Percentiles rank a stretch among this genome's conserved stretches.
Conservation (phyloP, 208 protist genomes). For the Acanthamoeba polyphaga region DNA sequence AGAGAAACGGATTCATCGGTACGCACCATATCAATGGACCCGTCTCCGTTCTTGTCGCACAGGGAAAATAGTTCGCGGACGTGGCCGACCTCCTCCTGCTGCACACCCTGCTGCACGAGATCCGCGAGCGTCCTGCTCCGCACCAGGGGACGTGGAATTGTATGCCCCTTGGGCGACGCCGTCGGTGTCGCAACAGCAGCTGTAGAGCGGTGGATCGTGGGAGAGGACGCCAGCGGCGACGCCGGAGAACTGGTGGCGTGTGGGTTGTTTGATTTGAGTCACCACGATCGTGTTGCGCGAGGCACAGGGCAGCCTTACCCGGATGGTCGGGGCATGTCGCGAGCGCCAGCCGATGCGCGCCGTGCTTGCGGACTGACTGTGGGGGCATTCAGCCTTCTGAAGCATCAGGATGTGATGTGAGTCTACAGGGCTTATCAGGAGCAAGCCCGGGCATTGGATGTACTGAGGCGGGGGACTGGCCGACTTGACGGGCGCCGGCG, state of each 20-base stretch:
- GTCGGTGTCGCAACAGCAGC: not conserved
- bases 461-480: not conserved
- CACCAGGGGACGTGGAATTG: not conserved
- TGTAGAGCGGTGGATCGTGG: not conserved
- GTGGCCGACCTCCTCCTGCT: conserved; percentile 9
- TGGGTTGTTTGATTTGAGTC: too few species aligned
- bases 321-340: not conserved
- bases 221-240: not conserved
- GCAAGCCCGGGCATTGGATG: not conserved
- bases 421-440: too few species aligned
- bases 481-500: not conserved
- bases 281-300: too few species aligned
- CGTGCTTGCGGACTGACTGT: not conserved
- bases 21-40: conserved; percentile 59
- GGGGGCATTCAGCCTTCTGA: not conserved
- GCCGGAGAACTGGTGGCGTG: not conserved
- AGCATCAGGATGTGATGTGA: not conserved
- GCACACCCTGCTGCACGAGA: conserved; percentile 8
- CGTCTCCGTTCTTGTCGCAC: conserved; percentile 33
- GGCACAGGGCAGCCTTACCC: not conserved
- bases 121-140: not conserved
- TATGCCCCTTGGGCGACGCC: not conserved
- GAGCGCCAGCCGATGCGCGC: not conserved
- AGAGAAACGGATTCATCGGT: not conserved
- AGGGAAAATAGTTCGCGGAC: conserved; percentile 4